phyloP scores from a whole-genome alignment of 2,329 filamentous ascomycete genomes.

The Emericellopsis cladophorae region DNA sequence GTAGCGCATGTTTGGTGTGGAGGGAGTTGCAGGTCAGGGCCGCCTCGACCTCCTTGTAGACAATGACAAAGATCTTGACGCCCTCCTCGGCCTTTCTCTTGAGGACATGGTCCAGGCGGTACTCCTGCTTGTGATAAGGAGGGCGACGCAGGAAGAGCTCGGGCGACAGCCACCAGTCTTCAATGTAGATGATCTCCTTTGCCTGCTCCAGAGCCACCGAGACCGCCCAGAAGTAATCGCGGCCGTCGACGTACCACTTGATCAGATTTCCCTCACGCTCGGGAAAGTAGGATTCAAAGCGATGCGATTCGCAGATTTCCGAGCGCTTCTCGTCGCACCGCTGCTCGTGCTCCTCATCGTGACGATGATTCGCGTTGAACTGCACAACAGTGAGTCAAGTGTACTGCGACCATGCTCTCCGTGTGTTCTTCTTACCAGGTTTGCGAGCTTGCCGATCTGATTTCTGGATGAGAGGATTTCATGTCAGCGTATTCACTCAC shows the following conservation, averaged over 20 bases:
- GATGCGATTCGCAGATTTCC: slow-evolving; percentile 57
- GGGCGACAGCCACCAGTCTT: slow-evolving; percentile 93
- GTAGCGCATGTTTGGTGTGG: slow-evolving; percentile 82
- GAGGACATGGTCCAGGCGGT: slow-evolving; percentile 72
- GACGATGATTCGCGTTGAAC: slow-evolving; percentile 81
- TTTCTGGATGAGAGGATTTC: slow-evolving; percentile 17
- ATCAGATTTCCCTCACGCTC: slow-evolving; percentile 72
- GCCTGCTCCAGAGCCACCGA: slow-evolving; percentile 82
- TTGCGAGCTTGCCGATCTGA: slow-evolving; percentile 49
- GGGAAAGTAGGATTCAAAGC: slow-evolving; percentile 85
- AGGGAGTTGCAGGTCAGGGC: slow-evolving; percentile 83
- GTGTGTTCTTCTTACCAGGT: slow-evolving; percentile 31
- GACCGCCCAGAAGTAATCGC: slow-evolving; percentile 92
- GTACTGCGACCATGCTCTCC: slow-evolving; percentile 1
- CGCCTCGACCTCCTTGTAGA: slow-evolving; percentile 79
- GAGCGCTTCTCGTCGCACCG: slow-evolving; percentile 69
- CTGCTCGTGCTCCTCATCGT: slow-evolving; percentile 87
- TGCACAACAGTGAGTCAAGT: slow-evolving; percentile 10
- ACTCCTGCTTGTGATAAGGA: slow-evolving; percentile 71
- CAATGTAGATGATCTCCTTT: slow-evolving; percentile 89
- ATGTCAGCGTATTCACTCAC: no score
- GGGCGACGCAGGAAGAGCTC: slow-evolving; percentile 79
- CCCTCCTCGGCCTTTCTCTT: slow-evolving; percentile 84
- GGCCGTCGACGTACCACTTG: slow-evolving; percentile 96
- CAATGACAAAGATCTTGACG: slow-evolving; percentile 85